Conservation (phyloP, 2,329 filamentous ascomycete species). For the Exserohilum rostratum region DNA sequence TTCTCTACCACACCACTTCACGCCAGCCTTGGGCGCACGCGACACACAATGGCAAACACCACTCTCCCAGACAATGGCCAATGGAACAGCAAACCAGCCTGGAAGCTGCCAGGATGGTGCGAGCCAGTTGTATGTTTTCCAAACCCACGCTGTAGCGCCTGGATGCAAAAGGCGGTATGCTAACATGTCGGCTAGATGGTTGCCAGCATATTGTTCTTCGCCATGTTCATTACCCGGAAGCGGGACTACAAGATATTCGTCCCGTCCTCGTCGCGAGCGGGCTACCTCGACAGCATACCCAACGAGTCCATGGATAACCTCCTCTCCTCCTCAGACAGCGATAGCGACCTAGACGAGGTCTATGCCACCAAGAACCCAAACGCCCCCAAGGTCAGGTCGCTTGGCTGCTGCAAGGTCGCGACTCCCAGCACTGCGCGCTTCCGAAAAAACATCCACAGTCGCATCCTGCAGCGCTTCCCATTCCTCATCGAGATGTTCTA, state of each 20-base stretch:
- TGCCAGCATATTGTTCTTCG: slow-evolving; percentile 56
- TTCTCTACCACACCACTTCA: background rate
- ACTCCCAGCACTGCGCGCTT: slow-evolving; percentile 69
- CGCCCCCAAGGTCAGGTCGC: slow-evolving; percentile 57
- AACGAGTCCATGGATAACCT: slow-evolving; percentile 50
- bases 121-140: slow-evolving; percentile 46
- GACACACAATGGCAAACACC: slow-evolving; percentile 19
- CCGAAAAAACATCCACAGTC: slow-evolving; percentile 64
- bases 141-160: background rate
- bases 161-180: background rate
- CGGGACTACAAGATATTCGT: slow-evolving; percentile 53
- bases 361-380: slow-evolving; percentile 46
- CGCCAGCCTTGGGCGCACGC: slow-evolving; percentile 1
- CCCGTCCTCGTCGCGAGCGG: slow-evolving; percentile 28
- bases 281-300: slow-evolving; percentile 46
- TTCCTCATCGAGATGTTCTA: slow-evolving; percentile 78
- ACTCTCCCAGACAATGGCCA: slow-evolving; percentile 23
- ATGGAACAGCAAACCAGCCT: slow-evolving; percentile 51
- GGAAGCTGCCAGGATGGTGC: slow-evolving; percentile 52
- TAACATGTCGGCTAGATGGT: slow-evolving; percentile 52
- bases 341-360: slow-evolving; percentile 46
- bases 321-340: slow-evolving; percentile 44
- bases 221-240: slow-evolving; percentile 57
- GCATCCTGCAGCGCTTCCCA: slow-evolving; percentile 69
- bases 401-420: slow-evolving; percentile 58